Evolutionary conservation across 306 rosid genomes (phyloP).

Genomic region (Bauhinia variegata): DNA sequence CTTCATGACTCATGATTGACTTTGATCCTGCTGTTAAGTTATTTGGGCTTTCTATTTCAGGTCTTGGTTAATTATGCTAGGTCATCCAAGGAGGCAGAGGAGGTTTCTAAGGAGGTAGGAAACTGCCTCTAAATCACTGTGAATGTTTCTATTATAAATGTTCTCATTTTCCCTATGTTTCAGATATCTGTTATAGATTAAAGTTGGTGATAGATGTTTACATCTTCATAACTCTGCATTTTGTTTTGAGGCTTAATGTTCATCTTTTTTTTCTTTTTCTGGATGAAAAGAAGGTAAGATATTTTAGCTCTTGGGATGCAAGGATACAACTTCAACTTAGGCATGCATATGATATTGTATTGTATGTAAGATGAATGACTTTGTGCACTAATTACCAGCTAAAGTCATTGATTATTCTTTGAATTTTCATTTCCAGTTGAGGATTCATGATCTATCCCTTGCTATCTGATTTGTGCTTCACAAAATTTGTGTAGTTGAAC

Average conservation of each 20-base stretch:
- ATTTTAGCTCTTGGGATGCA: no score
- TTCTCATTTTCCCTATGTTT: not conserved
- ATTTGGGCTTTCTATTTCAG: slow-evolving; percentile 43
- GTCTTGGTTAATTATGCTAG: slow-evolving; percentile 93
- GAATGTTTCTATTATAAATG: not conserved
- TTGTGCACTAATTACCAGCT: not conserved
- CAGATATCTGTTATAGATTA: slow-evolving; percentile 20
- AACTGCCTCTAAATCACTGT: not conserved
- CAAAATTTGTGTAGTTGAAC: slow-evolving; percentile 15
- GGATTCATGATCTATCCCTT: not conserved
- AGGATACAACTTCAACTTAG: not conserved
- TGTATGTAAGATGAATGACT: not conserved
- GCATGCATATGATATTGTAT: slow-evolving; percentile 1
- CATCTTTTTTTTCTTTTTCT: not conserved
- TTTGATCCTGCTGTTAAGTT: not conserved
- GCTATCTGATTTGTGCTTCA: slow-evolving; percentile 13
- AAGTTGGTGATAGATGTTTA: slow-evolving; percentile 19
- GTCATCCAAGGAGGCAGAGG: slow-evolving; percentile 92
- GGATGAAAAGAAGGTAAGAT: not conserved
- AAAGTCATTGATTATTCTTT: slow-evolving; percentile 18
- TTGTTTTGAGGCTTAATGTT: not conserved
- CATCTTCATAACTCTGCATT: not conserved
- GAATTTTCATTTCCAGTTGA: not conserved
- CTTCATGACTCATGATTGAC: not conserved
- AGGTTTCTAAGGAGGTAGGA: slow-evolving; percentile 84